phyloP scores from a whole-genome alignment of 495 filamentous ascomycete species.

The Tuber indicum region DNA sequence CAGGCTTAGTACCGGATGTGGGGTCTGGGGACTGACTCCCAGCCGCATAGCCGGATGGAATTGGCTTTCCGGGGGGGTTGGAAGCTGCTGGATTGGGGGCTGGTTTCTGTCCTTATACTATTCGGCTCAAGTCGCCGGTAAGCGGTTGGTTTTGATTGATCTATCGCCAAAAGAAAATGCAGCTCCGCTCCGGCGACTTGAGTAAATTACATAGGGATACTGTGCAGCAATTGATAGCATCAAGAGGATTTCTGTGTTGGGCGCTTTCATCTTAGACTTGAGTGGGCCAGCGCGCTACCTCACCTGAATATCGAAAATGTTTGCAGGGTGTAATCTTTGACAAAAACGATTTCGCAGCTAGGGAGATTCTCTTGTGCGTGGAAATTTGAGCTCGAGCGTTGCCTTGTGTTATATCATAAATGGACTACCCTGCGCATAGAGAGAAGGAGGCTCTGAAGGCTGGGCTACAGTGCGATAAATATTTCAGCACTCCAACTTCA shows the following conservation, averaged over 20 bases:
- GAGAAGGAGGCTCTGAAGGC: too few species aligned
- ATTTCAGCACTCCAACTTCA: too few species aligned
- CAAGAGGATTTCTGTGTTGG: neutral
- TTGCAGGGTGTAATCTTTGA: neutral
- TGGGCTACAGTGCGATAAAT: too few species aligned
- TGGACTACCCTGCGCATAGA: too few species aligned
- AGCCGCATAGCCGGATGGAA: neutral
- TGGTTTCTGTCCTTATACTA: neutral
- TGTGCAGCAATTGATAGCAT: neutral
- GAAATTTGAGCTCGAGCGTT: too few species aligned
- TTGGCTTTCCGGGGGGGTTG: neutral
- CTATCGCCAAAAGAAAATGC: neutral
- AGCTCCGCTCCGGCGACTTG: neutral
- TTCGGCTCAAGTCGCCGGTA: neutral
- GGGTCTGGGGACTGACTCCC: neutral
- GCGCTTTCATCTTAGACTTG: neutral
- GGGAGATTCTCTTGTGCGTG: too few species aligned
- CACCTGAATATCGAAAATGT: neutral
- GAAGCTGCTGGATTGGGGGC: neutral
- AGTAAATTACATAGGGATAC: neutral
- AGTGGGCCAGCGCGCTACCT: neutral
- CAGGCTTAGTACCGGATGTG: neutral
- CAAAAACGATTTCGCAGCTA: too few species aligned
- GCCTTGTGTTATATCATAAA: too few species aligned
- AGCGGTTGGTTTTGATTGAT: neutral